Base-by-base conservation (phyloP, 129 eudicot species). In the Erigeron canadensis region DNA sequence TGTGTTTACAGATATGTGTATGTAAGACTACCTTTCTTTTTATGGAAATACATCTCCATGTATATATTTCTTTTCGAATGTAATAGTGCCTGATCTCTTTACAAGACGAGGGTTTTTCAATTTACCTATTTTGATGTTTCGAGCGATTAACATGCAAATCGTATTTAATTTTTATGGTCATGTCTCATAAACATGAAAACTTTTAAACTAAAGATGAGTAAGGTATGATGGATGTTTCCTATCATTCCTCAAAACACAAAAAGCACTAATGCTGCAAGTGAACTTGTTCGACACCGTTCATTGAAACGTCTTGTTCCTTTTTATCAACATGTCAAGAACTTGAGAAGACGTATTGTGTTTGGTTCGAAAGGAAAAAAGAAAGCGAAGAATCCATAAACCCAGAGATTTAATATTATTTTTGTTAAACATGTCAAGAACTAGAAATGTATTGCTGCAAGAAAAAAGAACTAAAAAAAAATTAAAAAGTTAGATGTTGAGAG, bases 401-500 rank as follows among this genome's bases (percentile, higher is more conserved):
- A n/a, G n/a, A n/a, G n/a, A n/a, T n/a, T n/a, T n/a, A n/a, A n/a
- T n/a, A n/a, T n/a, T n/a, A n/a, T n/a, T n/a, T n/a, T n/a, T n/a
- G n/a, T n/a, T n/a, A n/a, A n/a, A n/a, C n/a, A n/a, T n/a, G n/a
- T n/a, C n/a, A n/a, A n/a, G n/a, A n/a, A n/a, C n/a, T n/a, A n/a
- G n/a, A n/a, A n/a, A n/a, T n/a, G n/a, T n/a, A n/a, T n/a, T n/a
- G 9, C 4, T 12, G 38, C 8, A 51, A 1, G 2, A 48, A 2
- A 47, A 22, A n/a, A n/a, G n/a, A n/a, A n/a, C n/a, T n/a, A n/a
- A n/a, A 46, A 10, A 0, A 7, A 4, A 4, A 0, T 28, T 28
- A 23, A 5, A 11, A 39, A 38, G 11, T 1, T 2, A 0, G 1
- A 0, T 87, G 86, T 87, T 85, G 95, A 88, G 84, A 82, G 91